phyloP scores from a whole-genome alignment of 805 yeast genomes.

The Candida chilensis region DNA sequence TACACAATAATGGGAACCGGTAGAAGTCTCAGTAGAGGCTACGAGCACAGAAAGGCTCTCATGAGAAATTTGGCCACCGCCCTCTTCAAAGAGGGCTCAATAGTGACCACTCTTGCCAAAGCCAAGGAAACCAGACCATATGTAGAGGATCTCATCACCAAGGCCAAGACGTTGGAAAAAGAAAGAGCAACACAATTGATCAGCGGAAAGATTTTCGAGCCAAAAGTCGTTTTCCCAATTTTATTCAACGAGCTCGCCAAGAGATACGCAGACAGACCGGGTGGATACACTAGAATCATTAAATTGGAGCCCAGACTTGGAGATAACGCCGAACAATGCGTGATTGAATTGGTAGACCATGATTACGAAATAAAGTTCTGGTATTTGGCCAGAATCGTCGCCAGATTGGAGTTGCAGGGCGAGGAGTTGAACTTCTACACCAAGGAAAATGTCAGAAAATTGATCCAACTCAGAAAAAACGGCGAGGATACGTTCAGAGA shows the following conservation, averaged over 20 bases:
- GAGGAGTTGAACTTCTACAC: constrained; percentile 43
- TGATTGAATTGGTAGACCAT: constrained; percentile 75
- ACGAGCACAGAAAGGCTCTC: constrained; percentile 45
- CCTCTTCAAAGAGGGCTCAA: constrained; percentile 59
- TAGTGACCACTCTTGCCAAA: constrained; percentile 66
- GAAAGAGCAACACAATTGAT: constrained; percentile 5
- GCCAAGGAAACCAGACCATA: constrained; percentile 60
- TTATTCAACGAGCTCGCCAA: constrained; percentile 55
- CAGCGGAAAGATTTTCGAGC: constrained; percentile 34
- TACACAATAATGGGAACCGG: too few relatives aligned
- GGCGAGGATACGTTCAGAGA: constrained; percentile 47
- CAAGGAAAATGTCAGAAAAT: constrained; percentile 41
- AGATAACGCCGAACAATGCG: constrained; percentile 86
- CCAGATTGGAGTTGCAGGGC: constrained; percentile 64
- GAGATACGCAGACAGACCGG: constrained; percentile 53
- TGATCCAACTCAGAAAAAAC: constrained; percentile 33
- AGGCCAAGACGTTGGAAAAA: constrained; percentile 36
- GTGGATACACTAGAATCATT: constrained; percentile 83
- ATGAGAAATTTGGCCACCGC: constrained; percentile 61
- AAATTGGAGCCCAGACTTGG: constrained; percentile 80
- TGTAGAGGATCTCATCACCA: constrained; percentile 56
- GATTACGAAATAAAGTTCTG: constrained; percentile 62
- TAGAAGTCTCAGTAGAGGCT: constrained; percentile 17
- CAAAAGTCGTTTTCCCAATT: constrained; percentile 47
- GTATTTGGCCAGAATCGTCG: constrained; percentile 74